phyloP scores from a whole-genome alignment of 2,329 filamentous ascomycete species.

The Talaromyces sp. region DNA sequence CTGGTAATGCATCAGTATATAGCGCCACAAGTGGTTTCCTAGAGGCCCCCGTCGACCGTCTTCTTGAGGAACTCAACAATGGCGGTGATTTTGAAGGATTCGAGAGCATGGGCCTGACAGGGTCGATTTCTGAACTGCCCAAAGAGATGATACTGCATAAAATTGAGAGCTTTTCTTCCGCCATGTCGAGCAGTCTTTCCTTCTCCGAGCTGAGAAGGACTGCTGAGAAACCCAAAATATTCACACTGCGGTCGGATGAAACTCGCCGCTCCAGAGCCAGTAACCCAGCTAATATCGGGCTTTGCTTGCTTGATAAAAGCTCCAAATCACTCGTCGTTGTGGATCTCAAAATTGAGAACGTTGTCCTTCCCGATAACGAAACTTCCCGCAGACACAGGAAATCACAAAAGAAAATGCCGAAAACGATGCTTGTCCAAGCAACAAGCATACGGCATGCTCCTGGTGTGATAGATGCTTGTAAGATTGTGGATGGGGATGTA shows the following conservation, averaged over 20 bases:
- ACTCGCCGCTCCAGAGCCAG: constrained; percentile 26
- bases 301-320: constrained; percentile 66
- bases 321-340: constrained; percentile 65
- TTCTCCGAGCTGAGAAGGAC: constrained; percentile 20
- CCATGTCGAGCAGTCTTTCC: constrained; percentile 26
- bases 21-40: constrained; percentile 57
- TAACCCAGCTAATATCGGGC: constrained; percentile 28
- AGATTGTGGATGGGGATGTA: constrained; percentile 60
- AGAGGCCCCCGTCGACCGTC: constrained; percentile 63
- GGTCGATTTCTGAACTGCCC: constrained; percentile 65
- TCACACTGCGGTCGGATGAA: constrained; percentile 54
- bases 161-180: constrained; percentile 64
- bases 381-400: constrained; percentile 23
- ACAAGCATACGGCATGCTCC: constrained; percentile 54
- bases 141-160: constrained; percentile 69
- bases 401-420: constrained; percentile 17
- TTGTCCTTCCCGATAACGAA: constrained; percentile 23
- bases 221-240: constrained; percentile 45
- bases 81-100: constrained; percentile 63
- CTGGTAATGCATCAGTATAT: constrained; percentile 42
- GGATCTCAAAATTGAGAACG: constrained; percentile 54
- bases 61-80: constrained; percentile 63
- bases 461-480: constrained; percentile 68
- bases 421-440: constrained; percentile 28
- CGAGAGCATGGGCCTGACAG: constrained; percentile 66